Percentiles rank a stretch among this genome's conserved stretches.
These are phyloP conservation scores for Oenanthe sinensis DNA, from an alignment of 129 eudicot species.

Conservation along the genomic window DNA sequence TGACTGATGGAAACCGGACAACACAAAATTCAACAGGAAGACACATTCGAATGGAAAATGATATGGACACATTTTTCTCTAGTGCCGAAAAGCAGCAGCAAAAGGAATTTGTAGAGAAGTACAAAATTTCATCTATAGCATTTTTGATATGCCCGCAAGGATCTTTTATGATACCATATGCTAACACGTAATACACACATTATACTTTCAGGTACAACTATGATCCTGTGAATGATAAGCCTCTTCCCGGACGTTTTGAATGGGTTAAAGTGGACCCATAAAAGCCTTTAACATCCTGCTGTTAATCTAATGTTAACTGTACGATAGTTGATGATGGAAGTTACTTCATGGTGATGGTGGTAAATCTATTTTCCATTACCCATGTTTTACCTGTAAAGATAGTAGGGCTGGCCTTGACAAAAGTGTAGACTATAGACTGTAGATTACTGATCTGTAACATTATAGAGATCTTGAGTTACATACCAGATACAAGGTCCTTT, in stretches of 20 bases:
- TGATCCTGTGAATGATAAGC: conserved; percentile 51
- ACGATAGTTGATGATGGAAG: conserved; percentile 29
- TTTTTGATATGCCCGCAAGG: background rate
- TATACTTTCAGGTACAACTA: conserved; percentile 49
- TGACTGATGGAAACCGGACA: conserved; percentile 14
- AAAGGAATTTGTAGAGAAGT: conserved; percentile 40
- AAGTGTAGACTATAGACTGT: conserved; percentile 28
- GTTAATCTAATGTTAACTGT: conserved; percentile 13
- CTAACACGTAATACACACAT: background rate
- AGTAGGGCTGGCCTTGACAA: conserved; percentile 15
- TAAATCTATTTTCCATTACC: conserved; percentile 28
- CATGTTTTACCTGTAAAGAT: conserved; percentile 44
- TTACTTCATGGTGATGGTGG: conserved; percentile 18
- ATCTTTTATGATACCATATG: background rate
- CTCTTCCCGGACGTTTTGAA: conserved; percentile 48
- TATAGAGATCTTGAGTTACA: conserved; percentile 21
- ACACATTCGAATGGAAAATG: conserved; percentile 35
- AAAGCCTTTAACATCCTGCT: conserved; percentile 10
- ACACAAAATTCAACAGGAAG: conserved; percentile 21
- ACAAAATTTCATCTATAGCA: conserved; percentile 1
- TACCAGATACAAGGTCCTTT: conserved; percentile 23
- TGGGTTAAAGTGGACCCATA: conserved; percentile 47
- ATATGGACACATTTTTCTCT: conserved; percentile 49
- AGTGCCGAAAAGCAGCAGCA: conserved; percentile 47
- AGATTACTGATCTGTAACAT: conserved; percentile 50